Base-by-base conservation (phyloP, 2,329 filamentous ascomycete species). In the Neonectria hederae region DNA sequence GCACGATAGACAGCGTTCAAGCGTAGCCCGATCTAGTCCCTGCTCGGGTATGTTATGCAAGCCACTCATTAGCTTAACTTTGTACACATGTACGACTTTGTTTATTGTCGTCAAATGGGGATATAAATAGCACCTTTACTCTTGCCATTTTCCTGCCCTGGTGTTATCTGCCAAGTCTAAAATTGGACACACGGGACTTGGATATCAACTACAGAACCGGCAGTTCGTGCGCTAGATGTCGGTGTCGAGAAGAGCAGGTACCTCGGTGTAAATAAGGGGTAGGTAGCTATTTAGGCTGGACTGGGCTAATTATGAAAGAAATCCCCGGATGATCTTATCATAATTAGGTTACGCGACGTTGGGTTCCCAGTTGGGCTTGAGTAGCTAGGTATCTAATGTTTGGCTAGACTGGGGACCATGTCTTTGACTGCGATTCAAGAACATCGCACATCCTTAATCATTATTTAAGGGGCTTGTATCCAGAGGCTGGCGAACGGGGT, bases 241-340 rank as follows among this genome's bases (percentile, higher is more conserved):
- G 30, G 35, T 21, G 19, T n/a, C 40, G 28, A 28, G 28, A 28
- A 8, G 28, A 28, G 30, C 10, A 32, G 30, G 10, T 32, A 13
- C 30, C 30, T 32, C 30, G 30, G 30, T 32, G 30, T 13, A 32
- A 32, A 10, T 32, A 32, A 4, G 30, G 30, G 30, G n/a, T n/a
- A n/a, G n/a, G 30, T 13, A 11, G 30, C 30, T 13, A 32, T 51
- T 21, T 30, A 9, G 48, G 1, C 45, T 48, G 48, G 48, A 30
- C 32, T 49, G 22, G 54, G 45, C 46, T 28, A 17, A 40, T 43
- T 58, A 43, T 24, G 13, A 32, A 40, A 52, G 42, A 59, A 35
- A 28, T n/a, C n/a, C n/a, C 55, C 55, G 55, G 48, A 58, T 58
- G 55, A 58, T 51, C 30, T 22, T 14, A 21, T 24, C 46, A 43